Conservation (phyloP, 768 basidiomycete genomes). For the Phanerochaete carnosa region DNA sequence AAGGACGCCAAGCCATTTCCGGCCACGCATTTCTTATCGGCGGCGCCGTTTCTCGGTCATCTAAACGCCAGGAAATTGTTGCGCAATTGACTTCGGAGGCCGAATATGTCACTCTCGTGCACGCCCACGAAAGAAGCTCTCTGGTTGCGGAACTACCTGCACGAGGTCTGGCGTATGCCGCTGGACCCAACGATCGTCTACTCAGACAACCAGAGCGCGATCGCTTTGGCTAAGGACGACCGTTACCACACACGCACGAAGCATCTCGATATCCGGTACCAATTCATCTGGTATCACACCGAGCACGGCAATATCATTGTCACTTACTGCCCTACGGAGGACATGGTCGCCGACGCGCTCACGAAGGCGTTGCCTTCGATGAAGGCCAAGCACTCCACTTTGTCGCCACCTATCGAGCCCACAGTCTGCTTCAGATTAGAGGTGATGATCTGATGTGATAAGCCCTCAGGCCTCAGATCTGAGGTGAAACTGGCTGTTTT, state of each 20-base stretch:
- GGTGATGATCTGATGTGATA: not conserved
- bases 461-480: too few species aligned
- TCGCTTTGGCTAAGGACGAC: slow-evolving; percentile 23
- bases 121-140: slow-evolving; percentile 29
- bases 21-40: slow-evolving; percentile 33
- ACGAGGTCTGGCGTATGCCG: too few species aligned
- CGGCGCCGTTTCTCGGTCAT: slow-evolving; percentile 31
- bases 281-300: slow-evolving; percentile 27
- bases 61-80: slow-evolving; percentile 33
- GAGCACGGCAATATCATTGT: slow-evolving; percentile 19
- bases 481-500: too few species aligned
- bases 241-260: slow-evolving; percentile 30
- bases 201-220: slow-evolving; percentile 18
- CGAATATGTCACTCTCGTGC: slow-evolving; percentile 33
- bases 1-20: slow-evolving; percentile 29
- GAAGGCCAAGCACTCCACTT: slow-evolving; percentile 11
- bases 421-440: too few species aligned
- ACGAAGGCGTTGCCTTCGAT: slow-evolving; percentile 28
- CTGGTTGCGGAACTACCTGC: slow-evolving; percentile 10
- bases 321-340: too few species aligned
- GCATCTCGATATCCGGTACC: slow-evolving; percentile 35
- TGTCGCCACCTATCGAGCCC: too few species aligned
- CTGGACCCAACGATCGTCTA: slow-evolving; percentile 10
- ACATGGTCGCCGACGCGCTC: slow-evolving; percentile 30
- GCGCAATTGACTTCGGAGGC: slow-evolving; percentile 34